Evolutionary conservation across 495 filamentous ascomycete species (phyloP).

Genomic region (Penicillium desertorum): DNA sequence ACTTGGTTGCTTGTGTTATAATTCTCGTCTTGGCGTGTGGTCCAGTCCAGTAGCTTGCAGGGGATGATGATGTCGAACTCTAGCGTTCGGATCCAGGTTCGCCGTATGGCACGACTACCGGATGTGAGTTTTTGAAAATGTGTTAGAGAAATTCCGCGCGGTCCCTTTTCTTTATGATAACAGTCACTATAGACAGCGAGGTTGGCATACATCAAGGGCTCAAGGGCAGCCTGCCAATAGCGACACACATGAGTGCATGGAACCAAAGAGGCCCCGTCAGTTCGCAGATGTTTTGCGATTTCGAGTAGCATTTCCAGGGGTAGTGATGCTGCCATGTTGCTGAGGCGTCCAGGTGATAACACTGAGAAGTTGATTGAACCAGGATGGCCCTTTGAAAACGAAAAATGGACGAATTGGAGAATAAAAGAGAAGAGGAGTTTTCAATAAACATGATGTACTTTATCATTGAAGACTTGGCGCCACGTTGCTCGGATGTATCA

Average conservation of each 20-base stretch:
- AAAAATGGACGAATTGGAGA: neutral
- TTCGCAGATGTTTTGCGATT: neutral
- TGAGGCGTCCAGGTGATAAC: neutral
- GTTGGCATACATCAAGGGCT: neutral
- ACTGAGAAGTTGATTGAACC: neutral
- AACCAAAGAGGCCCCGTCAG: neutral
- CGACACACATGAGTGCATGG: neutral
- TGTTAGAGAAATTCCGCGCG: neutral
- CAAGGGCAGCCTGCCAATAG: neutral
- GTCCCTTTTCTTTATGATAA: neutral
- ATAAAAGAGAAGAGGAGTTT: neutral
- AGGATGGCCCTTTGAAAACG: neutral
- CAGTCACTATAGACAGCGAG: slow-evolving; percentile 1
- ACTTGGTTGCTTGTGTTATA: neutral
- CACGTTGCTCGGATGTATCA: neutral
- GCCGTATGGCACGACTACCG: neutral
- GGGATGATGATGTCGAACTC: neutral
- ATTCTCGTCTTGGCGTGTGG: neutral
- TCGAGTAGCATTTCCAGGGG: neutral
- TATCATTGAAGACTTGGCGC: neutral
- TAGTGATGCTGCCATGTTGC: neutral
- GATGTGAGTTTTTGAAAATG: neutral
- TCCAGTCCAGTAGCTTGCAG: neutral
- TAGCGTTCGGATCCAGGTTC: neutral
- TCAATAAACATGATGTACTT: neutral